phyloP scores from a whole-genome alignment of 441 rosid species.

The Pelargonium australe region DNA sequence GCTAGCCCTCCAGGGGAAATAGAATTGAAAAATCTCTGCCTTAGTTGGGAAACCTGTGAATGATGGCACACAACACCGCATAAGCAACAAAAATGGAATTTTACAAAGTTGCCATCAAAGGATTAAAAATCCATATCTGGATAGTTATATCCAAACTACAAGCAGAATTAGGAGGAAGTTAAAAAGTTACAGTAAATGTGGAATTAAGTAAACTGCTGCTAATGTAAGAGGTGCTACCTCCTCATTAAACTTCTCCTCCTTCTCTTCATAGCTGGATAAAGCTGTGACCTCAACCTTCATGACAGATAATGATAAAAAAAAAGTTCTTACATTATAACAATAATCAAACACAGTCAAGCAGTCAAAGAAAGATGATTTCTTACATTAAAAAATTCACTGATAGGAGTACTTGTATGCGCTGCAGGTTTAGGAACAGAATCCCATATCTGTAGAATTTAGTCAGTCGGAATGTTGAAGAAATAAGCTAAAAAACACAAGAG shows the following conservation, averaged over 20 bases:
- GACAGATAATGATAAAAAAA: slow-evolving; percentile 13
- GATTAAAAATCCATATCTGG: background rate
- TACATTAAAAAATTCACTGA: slow-evolving; percentile 85
- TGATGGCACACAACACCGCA: slow-evolving; percentile 17
- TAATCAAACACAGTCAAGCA: background rate
- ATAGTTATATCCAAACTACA: background rate
- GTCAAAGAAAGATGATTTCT: slow-evolving; percentile 11
- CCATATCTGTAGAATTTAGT: slow-evolving; percentile 73
- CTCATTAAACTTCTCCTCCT: slow-evolving; percentile 64
- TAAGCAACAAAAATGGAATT: background rate
- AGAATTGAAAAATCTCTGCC: slow-evolving; percentile 65
- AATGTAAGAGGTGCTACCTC: slow-evolving; percentile 42
- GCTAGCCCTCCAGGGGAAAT: slow-evolving; percentile 79
- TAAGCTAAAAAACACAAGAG: background rate
- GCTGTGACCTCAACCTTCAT: slow-evolving; percentile 76
- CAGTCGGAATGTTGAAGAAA: slow-evolving; percentile 19
- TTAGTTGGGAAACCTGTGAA: slow-evolving; percentile 60
- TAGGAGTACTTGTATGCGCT: slow-evolving; percentile 50
- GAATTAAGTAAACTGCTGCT: slow-evolving; percentile 6
- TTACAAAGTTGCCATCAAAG: background rate
- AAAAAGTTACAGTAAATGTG: background rate
- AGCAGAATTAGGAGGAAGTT: background rate
- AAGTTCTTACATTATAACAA: background rate
- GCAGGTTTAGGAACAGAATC: slow-evolving; percentile 64
- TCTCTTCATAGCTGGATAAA: slow-evolving; percentile 73